A percentile compares a stretch with the other conserved stretches of the same genome.
Conservation (phyloP, 2,329 filamentous ascomycete species). For the Neofusicoccum ribis region DNA sequence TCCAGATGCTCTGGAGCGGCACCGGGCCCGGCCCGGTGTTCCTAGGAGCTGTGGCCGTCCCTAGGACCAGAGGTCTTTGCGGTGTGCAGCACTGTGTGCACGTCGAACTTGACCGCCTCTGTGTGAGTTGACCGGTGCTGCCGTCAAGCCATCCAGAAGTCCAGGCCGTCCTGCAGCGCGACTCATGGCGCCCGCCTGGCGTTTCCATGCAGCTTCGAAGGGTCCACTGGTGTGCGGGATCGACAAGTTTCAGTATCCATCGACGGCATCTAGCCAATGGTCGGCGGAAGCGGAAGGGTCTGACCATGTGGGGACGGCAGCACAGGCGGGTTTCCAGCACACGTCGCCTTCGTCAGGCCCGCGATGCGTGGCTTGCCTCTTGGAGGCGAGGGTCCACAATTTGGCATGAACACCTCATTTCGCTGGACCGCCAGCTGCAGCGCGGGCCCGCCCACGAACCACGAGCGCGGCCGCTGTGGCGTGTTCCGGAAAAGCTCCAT, state of each 20-base stretch:
- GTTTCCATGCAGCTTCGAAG: conserved; percentile 18
- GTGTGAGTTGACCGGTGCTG: conserved; percentile 15
- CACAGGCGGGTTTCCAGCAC: conserved; percentile 6
- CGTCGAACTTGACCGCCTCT: conserved; percentile 16
- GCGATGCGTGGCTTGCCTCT: conserved; percentile 19
- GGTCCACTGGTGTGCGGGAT: conserved; percentile 17
- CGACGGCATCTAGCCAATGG: conserved; percentile 5
- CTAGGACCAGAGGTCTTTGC: conserved; percentile 5
- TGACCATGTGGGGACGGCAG: conserved; percentile 19
- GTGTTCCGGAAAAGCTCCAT: conserved; percentile 11
- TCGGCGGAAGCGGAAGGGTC: conserved; percentile 17
- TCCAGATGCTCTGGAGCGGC: conserved; percentile 20
- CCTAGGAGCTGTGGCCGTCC: conserved; percentile 15
- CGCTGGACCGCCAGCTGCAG: conserved; percentile 13
- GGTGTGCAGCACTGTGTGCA: conserved; percentile 16
- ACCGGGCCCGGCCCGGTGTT: conserved; percentile 20
- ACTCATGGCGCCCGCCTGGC: conserved; percentile 13
- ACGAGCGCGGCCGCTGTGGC: conserved; percentile 18
- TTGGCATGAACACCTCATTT: conserved; percentile 21
- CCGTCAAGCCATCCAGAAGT: conserved; percentile 8
- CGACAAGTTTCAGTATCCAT: conserved; percentile 12
- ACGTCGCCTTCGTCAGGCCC: conserved; percentile 13
- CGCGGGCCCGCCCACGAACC: conserved; percentile 16
- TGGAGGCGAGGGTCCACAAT: conserved; percentile 20
- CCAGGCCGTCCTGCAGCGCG: conserved; percentile 10